A percentile compares a stretch with the other conserved stretches of the same genome.
phyloP scores from a whole-genome alignment of 768 basidiomycete genomes.

The Udeniomyces megalosporus region DNA sequence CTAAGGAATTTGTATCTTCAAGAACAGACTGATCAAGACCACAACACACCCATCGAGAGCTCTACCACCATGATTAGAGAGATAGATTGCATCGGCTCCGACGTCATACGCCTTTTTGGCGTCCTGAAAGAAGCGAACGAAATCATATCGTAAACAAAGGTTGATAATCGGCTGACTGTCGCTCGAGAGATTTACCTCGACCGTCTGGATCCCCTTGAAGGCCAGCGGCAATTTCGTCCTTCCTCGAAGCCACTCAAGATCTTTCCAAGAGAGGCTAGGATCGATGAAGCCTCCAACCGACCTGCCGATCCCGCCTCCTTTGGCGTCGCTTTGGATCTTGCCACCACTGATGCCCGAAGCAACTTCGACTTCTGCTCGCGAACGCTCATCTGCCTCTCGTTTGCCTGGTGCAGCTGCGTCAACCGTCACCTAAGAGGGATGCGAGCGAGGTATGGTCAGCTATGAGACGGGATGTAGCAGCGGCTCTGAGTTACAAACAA shows the following conservation, averaged over 20 bases:
- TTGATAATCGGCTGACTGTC: not conserved
- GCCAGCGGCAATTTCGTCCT: slow-evolving; percentile 35
- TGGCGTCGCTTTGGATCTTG: slow-evolving; percentile 25
- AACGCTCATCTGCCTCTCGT: slow-evolving; percentile 28
- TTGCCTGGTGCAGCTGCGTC: slow-evolving; percentile 29
- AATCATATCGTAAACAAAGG: not conserved
- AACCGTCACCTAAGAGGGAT: slow-evolving; percentile 18
- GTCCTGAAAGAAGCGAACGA: slow-evolving; percentile 48
- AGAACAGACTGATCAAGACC: not conserved
- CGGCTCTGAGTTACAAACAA: no score
- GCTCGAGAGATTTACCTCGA: slow-evolving; percentile 30
- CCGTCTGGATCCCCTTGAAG: slow-evolving; percentile 35
- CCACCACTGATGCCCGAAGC: slow-evolving; percentile 28
- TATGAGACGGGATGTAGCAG: no score
- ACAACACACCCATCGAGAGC: slow-evolving; percentile 31
- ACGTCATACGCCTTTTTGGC: slow-evolving; percentile 67
- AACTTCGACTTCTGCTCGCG: slow-evolving; percentile 27
- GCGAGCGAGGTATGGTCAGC: no score
- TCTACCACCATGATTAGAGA: slow-evolving; percentile 79
- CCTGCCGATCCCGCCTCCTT: slow-evolving; percentile 30
- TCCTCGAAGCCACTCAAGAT: slow-evolving; percentile 39
- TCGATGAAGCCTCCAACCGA: slow-evolving; percentile 29
- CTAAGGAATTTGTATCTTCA: no score
- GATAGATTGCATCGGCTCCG: slow-evolving; percentile 70
- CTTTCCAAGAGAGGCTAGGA: slow-evolving; percentile 27